A percentile compares a stretch with the other conserved stretches of the same genome.
These are phyloP conservation scores for Henckelia pumila DNA, from an alignment of 257 asterid species.

Conservation along the genomic window DNA sequence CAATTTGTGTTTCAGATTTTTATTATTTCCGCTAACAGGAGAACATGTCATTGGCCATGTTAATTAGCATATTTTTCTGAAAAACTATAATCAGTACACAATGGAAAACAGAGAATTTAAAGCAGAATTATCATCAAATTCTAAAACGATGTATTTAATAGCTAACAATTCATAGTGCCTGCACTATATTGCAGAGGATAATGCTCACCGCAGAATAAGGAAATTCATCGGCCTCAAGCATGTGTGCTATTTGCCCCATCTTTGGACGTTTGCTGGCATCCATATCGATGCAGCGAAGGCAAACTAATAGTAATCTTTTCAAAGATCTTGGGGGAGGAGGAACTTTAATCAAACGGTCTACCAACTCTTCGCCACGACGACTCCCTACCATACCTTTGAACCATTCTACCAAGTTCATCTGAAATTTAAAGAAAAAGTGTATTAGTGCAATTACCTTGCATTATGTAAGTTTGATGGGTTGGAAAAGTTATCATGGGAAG, in stretches of 20 bases:
- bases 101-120: too few relatives aligned
- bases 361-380: constrained; percentile 76
- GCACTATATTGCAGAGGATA: not conserved
- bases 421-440: constrained; percentile 30
- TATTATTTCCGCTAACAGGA: too few relatives aligned
- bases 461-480: not conserved
- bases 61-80: not conserved
- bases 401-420: constrained; percentile 98
- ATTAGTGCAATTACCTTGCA: not conserved
- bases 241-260: constrained; percentile 96
- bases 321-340: constrained; percentile 81
- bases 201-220: constrained; percentile 68
- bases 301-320: constrained; percentile 69
- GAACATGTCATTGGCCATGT: not conserved
- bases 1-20: not conserved
- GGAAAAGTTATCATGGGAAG: not conserved
- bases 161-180: not conserved
- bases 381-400: constrained; percentile 87
- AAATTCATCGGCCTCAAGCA: constrained; percentile 95
- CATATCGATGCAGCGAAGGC: constrained; percentile 89
- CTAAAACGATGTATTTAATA: too few relatives aligned
- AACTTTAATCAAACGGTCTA: constrained; percentile 65
- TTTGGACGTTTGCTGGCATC: constrained; percentile 89
- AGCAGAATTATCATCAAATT: too few relatives aligned
- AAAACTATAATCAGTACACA: too few relatives aligned